Evolutionary conservation across 2,329 filamentous ascomycete species (phyloP), one percentile per base, ranked within the genome.

Genomic region (Diaporthe sp.): DNA sequence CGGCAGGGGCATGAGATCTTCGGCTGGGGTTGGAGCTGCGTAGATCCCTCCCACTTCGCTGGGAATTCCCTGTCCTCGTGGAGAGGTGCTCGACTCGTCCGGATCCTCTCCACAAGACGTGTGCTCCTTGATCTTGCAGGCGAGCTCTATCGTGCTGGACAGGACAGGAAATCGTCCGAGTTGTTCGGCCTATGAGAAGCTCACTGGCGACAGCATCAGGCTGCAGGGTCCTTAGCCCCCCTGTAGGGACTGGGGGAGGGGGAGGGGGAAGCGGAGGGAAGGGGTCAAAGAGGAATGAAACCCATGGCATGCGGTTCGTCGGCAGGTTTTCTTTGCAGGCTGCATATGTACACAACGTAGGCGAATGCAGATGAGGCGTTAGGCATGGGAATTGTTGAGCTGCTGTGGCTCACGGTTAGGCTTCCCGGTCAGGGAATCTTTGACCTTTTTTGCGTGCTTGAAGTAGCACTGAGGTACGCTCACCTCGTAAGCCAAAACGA

Each of bases 111-210:
- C 30, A n/a, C n/a, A 35, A 37, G 44, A 66, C 30, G 32, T 25
- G 47, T 37, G 30, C 44, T 66, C 63, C 63, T 66, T 51, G 63
- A 50, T 66, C 63, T 66, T 66, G 63, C 63, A 66, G 44, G 42
- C 22, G 39, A 51, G 30, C 44, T 51, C 44, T 66, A 66, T 66
- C 63, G 44, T 32, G 44, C 22, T 35, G 44, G 63, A 37, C 63
- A 66, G 44, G 44, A 51, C 44, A 39, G 59, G 63, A 53, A 68
- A 68, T 39, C 63, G 32, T 53, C 44, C 44, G 30, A 68, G n/a
- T 25, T 25, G 32, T 27, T 53, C 47, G 35, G 47, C 44, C 47
- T 50, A 53, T 53, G 63, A 53, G 63, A 53, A 25, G 47, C 32
- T 50, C n/a, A 15, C 32, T 53, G 30, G 22, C 4, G 22, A 53